Evolutionary conservation across 805 yeast genomes (phyloP).

Genomic region (Saccharomyces cerevisiae): DNA sequence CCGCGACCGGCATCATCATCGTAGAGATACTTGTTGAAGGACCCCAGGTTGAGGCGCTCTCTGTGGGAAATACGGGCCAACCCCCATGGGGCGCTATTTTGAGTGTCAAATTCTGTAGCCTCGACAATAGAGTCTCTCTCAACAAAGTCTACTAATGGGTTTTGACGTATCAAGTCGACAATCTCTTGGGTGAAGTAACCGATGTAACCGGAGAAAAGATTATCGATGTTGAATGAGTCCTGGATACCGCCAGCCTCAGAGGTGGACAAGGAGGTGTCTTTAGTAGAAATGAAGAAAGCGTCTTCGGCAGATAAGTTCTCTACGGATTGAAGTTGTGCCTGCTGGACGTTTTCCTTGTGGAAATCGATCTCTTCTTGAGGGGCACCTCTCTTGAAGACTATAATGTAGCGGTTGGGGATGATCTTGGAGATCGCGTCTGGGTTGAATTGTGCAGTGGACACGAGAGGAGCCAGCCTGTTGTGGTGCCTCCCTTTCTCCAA

Average conservation of each 20-base stretch:
- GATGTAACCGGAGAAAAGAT: slow-evolving; percentile 64
- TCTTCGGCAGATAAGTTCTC: slow-evolving; percentile 19
- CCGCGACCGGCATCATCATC: slow-evolving; percentile 73
- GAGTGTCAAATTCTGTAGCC: slow-evolving; percentile 55
- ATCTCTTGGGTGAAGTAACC: slow-evolving; percentile 75
- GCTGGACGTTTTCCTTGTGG: slow-evolving; percentile 62
- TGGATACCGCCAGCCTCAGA: slow-evolving; percentile 42
- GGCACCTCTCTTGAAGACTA: slow-evolving; percentile 68
- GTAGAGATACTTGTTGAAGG: slow-evolving; percentile 65
- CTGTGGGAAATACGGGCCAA: slow-evolving; percentile 84
- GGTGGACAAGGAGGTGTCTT: slow-evolving; percentile 5
- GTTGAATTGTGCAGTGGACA: slow-evolving; percentile 34
- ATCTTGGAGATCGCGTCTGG: slow-evolving; percentile 29
- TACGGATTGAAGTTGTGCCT: slow-evolving; percentile 41
- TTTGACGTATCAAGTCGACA: slow-evolving; percentile 61
- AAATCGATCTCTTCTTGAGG: slow-evolving; percentile 44
- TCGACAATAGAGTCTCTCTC: slow-evolving; percentile 69
- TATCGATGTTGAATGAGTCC: slow-evolving; percentile 54
- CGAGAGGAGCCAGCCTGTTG: slow-evolving; percentile 38
- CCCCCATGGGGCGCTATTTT: slow-evolving; percentile 92
- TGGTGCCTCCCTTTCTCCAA: not conserved
- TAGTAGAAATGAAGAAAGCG: slow-evolving; percentile 22
- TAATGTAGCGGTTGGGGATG: slow-evolving; percentile 71
- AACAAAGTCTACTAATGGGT: slow-evolving; percentile 57
- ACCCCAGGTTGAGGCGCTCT: slow-evolving; percentile 55